Percentiles rank a stretch among this genome's conserved stretches.
These are phyloP conservation scores for Cytospora mali DNA, from an alignment of 2,329 filamentous ascomycete species.

Conservation along the genomic window DNA sequence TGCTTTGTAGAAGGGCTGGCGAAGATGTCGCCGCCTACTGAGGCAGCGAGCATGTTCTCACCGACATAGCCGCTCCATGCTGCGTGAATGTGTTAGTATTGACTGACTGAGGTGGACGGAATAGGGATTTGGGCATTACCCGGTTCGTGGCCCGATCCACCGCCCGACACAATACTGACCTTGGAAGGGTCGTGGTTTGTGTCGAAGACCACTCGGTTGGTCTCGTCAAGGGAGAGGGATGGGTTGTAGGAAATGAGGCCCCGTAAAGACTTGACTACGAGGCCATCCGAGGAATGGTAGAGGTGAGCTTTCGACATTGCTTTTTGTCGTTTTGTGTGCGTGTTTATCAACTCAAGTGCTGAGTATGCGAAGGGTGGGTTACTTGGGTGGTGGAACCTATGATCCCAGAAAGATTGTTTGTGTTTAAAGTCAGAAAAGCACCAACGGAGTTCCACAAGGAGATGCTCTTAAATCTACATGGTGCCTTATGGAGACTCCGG, in stretches of 20 bases:
- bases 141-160: conserved; percentile 62
- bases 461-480: background rate
- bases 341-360: background rate
- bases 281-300: conserved; percentile 55
- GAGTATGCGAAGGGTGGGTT: background rate
- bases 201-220: conserved; percentile 56
- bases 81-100: background rate
- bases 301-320: conserved; percentile 57
- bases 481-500: background rate
- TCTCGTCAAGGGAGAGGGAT: conserved; percentile 50
- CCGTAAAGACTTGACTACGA: conserved; percentile 54
- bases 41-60: conserved; percentile 61
- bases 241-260: conserved; percentile 58
- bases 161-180: conserved; percentile 57
- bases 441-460: background rate
- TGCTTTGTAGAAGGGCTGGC: conserved; percentile 66
- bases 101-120: too few relatives aligned
- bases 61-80: conserved; percentile 68
- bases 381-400: background rate
- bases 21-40: conserved; percentile 65
- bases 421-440: background rate
- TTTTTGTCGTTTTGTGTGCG: background rate
- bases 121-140: background rate
- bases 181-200: conserved; percentile 46
- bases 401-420: too few relatives aligned